Evolutionary conservation across 139 green algal species (phyloP).

Genomic region (Closterium sp.): DNA sequence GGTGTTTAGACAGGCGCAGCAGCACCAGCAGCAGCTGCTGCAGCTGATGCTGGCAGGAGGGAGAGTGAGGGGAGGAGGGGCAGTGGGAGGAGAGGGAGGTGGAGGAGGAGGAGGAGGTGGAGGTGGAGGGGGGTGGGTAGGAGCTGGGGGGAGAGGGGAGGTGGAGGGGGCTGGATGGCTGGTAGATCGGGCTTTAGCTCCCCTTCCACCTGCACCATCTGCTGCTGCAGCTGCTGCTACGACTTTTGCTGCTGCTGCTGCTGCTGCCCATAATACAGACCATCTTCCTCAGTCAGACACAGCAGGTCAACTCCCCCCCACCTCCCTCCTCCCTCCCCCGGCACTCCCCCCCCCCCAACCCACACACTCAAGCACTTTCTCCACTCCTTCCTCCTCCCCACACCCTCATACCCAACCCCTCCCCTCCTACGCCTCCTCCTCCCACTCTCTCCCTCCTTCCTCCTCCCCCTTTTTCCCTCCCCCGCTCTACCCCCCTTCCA

Average conservation of each 20-base stretch:
- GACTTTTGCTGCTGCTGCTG: background rate
- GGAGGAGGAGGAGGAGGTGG: background rate
- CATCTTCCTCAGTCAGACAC: background rate
- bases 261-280: background rate
- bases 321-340: background rate
- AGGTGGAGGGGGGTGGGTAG: background rate
- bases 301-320: background rate
- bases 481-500: background rate
- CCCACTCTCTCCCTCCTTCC: too few relatives aligned
- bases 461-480: background rate
- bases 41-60: background rate
- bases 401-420: too few relatives aligned
- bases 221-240: background rate
- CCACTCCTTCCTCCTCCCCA: background rate
- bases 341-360: background rate
- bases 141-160: background rate
- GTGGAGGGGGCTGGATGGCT: background rate
- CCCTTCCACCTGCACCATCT: too few relatives aligned
- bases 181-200: too few relatives aligned
- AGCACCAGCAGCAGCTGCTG: constrained; percentile 1
- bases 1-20: background rate
- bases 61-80: background rate
- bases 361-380: background rate
- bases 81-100: background rate
- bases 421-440: too few relatives aligned